Percentiles rank a stretch among this genome's conserved stretches.
phyloP scores from a whole-genome alignment of 208 protist species.

The Leishmania lainsoni region DNA sequence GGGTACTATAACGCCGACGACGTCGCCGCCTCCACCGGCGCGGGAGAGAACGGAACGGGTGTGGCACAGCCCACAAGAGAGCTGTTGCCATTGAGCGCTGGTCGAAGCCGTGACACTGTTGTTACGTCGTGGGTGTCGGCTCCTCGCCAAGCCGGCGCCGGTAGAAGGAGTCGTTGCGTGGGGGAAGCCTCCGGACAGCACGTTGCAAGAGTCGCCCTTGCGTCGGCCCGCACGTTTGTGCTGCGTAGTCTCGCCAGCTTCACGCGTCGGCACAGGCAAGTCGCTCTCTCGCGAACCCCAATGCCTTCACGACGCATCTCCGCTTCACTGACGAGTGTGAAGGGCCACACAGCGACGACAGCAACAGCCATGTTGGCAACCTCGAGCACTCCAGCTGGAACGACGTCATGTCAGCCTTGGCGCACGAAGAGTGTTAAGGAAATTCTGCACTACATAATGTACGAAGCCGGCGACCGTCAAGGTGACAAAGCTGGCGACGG shows the following conservation, averaged over 20 bases:
- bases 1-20: slow-evolving; percentile 43
- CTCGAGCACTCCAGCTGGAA: not conserved
- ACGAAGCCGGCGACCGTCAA: slow-evolving; percentile 18
- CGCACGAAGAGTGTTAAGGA: slow-evolving; percentile 30
- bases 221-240: slow-evolving; percentile 67
- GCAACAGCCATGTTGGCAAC: not conserved
- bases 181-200: slow-evolving; percentile 28
- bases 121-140: not conserved
- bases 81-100: not conserved
- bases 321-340: not conserved
- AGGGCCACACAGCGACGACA: not conserved
- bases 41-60: not conserved
- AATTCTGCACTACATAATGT: slow-evolving; percentile 35
- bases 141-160: not conserved
- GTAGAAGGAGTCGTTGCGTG: not conserved
- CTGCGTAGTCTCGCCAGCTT: slow-evolving; percentile 65
- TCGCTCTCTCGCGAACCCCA: slow-evolving; percentile 29
- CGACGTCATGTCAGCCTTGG: not conserved
- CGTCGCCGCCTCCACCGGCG: not conserved
- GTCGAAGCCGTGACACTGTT: not conserved
- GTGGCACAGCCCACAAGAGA: not conserved
- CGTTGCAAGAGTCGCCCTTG: slow-evolving; percentile 40
- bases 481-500: not conserved
- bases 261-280: slow-evolving; percentile 39
- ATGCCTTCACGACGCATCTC: not conserved